Base-by-base conservation (phyloP, 2,329 filamentous ascomycete species). In the Lachnellula subtilissima region DNA sequence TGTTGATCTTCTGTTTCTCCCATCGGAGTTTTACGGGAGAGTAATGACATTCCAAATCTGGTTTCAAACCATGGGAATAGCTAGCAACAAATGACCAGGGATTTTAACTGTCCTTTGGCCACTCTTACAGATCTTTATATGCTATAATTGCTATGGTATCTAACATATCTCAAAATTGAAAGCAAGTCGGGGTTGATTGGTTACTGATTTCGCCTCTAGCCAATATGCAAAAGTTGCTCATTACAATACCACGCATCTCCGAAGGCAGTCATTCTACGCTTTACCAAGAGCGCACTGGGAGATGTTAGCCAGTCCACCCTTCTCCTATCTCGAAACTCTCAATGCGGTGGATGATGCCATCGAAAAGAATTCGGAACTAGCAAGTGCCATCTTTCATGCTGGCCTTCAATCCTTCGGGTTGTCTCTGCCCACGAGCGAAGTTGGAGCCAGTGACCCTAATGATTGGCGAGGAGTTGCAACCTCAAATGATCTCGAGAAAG, bases 241-340 rank as follows among this genome's bases (percentile, higher is more conserved):
- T 71, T 88, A 88, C 75, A 95, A 96, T 72, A 87, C 89, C 61
- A 97, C 93, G 4, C 93, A 97, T 72, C 81, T 92, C 17, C 87
- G 94, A 22, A 86, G 95, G 28, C 91, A 94, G 72, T 88, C 91
- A 14, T 97, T 99, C 73, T 99, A 97, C 71, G 89, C 91, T 8
- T 79, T 99, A 5, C 91, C 93, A 1, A 84, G 87, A 56, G 77
- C 81, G 1, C 92, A 99, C 70, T 94, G 91, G 85, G 82, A 88
- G 67, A 80, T 96, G 68, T 82, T 99, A 0, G 86, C 91, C 0
- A 81, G 81, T 4, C 85, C 89, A 0, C 93, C 92, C 0, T 95
- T 97, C 75, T 88, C 85, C 56, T 85, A 94, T 52, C 80, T 96
- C 6, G 84, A 91, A 37, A 90, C 85, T 0, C 82, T 99, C 37